phyloP scores from a whole-genome alignment of 75 land plant species.

The Adiantum capillusveneris region DNA sequence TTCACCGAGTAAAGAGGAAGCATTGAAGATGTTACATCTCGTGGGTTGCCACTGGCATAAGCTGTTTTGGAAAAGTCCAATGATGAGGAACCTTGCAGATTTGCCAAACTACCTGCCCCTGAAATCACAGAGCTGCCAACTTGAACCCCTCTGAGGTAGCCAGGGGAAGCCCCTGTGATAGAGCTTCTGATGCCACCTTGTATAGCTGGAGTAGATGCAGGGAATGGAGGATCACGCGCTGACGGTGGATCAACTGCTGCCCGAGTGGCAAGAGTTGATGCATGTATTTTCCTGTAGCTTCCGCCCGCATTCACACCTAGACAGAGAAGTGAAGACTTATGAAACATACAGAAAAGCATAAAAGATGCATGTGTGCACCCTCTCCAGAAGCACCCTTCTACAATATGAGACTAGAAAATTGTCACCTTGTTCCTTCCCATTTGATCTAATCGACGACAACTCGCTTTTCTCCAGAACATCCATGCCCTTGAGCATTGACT shows the following conservation, averaged over 20 bases:
- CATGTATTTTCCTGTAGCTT: constrained; percentile 38
- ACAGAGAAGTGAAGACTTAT: too few relatives aligned
- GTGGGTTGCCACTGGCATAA: constrained; percentile 20
- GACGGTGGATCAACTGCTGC: constrained; percentile 95
- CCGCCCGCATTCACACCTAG: constrained; percentile 28
- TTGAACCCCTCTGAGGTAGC: constrained; percentile 15
- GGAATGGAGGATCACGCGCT: constrained; percentile 92
- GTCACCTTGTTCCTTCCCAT: constrained; percentile 71
- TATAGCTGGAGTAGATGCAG: constrained; percentile 67
- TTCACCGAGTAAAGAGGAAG: constrained; percentile 35
- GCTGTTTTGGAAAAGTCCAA: constrained; percentile 37
- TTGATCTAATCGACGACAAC: constrained; percentile 34
- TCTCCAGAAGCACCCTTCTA: too few relatives aligned
- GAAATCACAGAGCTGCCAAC: constrained; percentile 35
- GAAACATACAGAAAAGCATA: too few relatives aligned
- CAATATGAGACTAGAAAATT: background rate
- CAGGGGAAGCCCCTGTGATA: constrained; percentile 18
- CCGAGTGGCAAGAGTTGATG: constrained; percentile 35
- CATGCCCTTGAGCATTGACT: constrained; percentile 84
- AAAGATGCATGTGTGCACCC: too few relatives aligned
- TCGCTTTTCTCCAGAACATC: constrained; percentile 50
- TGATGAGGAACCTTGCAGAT: constrained; percentile 32
- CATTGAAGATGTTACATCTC: constrained; percentile 26
- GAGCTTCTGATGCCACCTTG: constrained; percentile 16
- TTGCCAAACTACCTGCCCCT: constrained; percentile 20